phyloP scores from a whole-genome alignment of 768 basidiomycete genomes.

The Galerina marginata region DNA sequence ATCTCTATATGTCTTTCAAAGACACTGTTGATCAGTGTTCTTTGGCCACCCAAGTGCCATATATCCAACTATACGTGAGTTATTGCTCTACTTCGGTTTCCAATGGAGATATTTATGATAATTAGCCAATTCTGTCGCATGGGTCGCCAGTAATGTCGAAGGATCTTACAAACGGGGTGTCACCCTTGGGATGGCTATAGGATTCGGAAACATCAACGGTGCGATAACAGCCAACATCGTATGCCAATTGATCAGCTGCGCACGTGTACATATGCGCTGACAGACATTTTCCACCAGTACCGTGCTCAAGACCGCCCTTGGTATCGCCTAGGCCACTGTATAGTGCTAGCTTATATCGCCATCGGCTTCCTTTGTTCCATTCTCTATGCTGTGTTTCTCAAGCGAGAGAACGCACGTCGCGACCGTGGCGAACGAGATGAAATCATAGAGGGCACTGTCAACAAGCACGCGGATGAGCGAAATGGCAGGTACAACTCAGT shows the following conservation, averaged over 20 bases:
- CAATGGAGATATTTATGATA: neutral
- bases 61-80: constrained; percentile 57
- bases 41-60: constrained; percentile 42
- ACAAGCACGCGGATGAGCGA: constrained; percentile 46
- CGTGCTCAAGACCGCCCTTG: constrained; percentile 67
- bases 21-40: neutral
- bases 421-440: constrained; percentile 75
- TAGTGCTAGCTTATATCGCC: constrained; percentile 72
- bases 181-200: constrained; percentile 73
- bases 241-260: constrained; percentile 30
- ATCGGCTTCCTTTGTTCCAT: constrained; percentile 64
- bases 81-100: neutral
- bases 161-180: constrained; percentile 77
- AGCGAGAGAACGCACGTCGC: constrained; percentile 62
- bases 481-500: constrained; percentile 61
- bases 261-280: neutral
- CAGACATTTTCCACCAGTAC: constrained; percentile 50
- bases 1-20: neutral
- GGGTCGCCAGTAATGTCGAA: constrained; percentile 76
- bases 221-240: constrained; percentile 72
- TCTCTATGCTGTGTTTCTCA: constrained; percentile 52
- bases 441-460: constrained; percentile 56
- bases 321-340: constrained; percentile 72
- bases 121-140: constrained; percentile 45
- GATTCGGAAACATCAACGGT: constrained; percentile 72